Evolutionary conservation across 768 basidiomycete genomes (phyloP).

Genomic region (Termitomyces bulborhizus): DNA sequence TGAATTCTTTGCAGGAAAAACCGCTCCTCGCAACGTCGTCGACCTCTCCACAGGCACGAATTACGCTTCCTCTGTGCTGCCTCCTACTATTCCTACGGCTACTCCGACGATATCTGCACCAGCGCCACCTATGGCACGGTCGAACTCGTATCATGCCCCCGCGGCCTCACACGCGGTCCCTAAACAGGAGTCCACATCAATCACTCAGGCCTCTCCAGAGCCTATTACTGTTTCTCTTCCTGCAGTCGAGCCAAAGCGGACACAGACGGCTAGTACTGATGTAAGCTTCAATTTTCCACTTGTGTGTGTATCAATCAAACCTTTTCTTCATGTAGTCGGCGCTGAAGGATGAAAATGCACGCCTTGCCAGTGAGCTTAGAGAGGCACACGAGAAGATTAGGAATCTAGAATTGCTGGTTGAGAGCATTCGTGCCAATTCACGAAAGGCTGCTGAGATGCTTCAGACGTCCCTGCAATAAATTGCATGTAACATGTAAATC

Average conservation of each 20-base stretch:
- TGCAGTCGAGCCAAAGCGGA: slow-evolving; percentile 14
- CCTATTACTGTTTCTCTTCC: slow-evolving; percentile 8
- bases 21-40: slow-evolving; percentile 69
- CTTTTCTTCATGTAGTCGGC: slow-evolving; percentile 6
- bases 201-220: slow-evolving; percentile 9
- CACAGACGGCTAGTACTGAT: slow-evolving; percentile 19
- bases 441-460: slow-evolving; percentile 68
- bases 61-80: slow-evolving; percentile 23
- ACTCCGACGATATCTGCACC: slow-evolving; percentile 20
- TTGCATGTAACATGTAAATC: neutral
- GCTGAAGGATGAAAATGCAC: slow-evolving; percentile 53
- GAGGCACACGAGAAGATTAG: slow-evolving; percentile 80
- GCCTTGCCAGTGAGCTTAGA: slow-evolving; percentile 59
- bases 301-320: neutral
- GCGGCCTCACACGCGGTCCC: slow-evolving; percentile 18
- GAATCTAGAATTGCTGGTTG: slow-evolving; percentile 78
- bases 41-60: slow-evolving; percentile 63
- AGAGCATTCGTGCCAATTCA: slow-evolving; percentile 68
- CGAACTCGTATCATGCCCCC: slow-evolving; percentile 23
- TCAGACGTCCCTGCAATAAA: neutral
- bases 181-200: slow-evolving; percentile 15
- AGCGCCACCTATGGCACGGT: slow-evolving; percentile 3
- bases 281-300: slow-evolving; percentile 14
- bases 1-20: slow-evolving; percentile 88
- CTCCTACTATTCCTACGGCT: slow-evolving; percentile 31